Base-by-base conservation (phyloP, 2,329 filamentous ascomycete genomes). In the Botrytis tulipae region DNA sequence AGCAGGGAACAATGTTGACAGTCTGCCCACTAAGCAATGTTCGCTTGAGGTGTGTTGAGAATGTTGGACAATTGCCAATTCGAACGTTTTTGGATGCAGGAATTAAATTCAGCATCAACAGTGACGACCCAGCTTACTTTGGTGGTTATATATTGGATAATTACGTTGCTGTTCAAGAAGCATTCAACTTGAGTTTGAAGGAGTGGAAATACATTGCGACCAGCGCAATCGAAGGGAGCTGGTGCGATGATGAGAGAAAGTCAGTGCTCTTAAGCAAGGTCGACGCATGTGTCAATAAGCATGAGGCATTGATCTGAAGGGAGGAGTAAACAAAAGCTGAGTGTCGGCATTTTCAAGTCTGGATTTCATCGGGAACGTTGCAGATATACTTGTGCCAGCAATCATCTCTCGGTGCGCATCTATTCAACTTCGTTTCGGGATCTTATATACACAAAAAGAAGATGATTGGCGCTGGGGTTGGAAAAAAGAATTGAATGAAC, bases 21-120 rank as follows among this genome's bases (percentile, higher is more conserved):
- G 84, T 93, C 54, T 95, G 92, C 79, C 93, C 93, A 1, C 80
- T 93, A 74, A 92, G 90, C 77, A 94, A 95, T 81, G 88, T 94
- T 18, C 84, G 87, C 77, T 80, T 93, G 76, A 73, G 76, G 32
- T 84, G 84, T 68, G 81, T 83, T 37, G 83, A 82, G 2, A 82
- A 83, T 2, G 81, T 83, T 40, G 76, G 84, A 4, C 85, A 86
- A 70, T 80, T 84, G 1, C 85, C 84, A 62, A 83, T 87, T 60
- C 80, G 82, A 29, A 82, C 77, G 60, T 80, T 86, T 35, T 81
- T 83, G 73, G 83, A 86, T 48, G 81, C 79, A 9, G 85, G 84
- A 0, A 82, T 87, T n/a, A 83, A 83, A 62, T 81, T 86, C 66
- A 84, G 83, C 68, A 83, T 86, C 73, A 84, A 84, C 72, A 85